These are phyloP conservation scores for Pseudonectria buxi DNA, from an alignment of 2,329 filamentous ascomycete species.

Conservation along the genomic window DNA sequence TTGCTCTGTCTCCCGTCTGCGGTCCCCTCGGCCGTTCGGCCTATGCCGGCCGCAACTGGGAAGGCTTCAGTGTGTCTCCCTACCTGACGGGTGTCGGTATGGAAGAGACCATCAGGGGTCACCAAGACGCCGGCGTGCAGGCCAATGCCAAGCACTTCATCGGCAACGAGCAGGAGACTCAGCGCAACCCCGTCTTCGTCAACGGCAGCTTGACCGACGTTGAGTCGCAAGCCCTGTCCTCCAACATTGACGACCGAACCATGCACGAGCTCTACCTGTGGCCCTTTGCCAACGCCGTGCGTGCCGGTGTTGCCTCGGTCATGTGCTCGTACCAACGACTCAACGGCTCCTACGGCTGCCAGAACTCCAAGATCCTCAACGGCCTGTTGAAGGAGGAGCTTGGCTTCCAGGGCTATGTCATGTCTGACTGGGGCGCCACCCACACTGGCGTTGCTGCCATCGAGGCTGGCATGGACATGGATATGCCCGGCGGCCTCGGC, in stretches of 20 bases:
- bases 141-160: conserved; percentile 34
- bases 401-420: conserved; percentile 40
- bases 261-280: conserved; percentile 45
- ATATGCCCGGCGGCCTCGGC: conserved; percentile 41
- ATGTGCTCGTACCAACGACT: conserved; percentile 41
- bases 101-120: conserved; percentile 27
- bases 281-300: conserved; percentile 28
- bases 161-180: conserved; percentile 30
- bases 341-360: conserved; percentile 44
- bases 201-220: conserved; percentile 21
- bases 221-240: conserved; percentile 24
- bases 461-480: conserved; percentile 42
- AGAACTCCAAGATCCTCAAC: conserved; percentile 42
- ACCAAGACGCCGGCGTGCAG: conserved; percentile 31
- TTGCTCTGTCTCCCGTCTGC: conserved; percentile 46
- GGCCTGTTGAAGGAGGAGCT: conserved; percentile 44
- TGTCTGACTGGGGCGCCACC: conserved; percentile 39
- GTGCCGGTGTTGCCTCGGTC: conserved; percentile 27
- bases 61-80: conserved; percentile 57
- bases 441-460: conserved; percentile 36
- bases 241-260: conserved; percentile 52
- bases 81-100: conserved; percentile 54
- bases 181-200: conserved; percentile 22
- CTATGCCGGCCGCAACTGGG: conserved; percentile 58
- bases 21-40: conserved; percentile 38